phyloP scores from a whole-genome alignment of 2,329 filamentous ascomycete genomes.

The Elsinoe necatrix region DNA sequence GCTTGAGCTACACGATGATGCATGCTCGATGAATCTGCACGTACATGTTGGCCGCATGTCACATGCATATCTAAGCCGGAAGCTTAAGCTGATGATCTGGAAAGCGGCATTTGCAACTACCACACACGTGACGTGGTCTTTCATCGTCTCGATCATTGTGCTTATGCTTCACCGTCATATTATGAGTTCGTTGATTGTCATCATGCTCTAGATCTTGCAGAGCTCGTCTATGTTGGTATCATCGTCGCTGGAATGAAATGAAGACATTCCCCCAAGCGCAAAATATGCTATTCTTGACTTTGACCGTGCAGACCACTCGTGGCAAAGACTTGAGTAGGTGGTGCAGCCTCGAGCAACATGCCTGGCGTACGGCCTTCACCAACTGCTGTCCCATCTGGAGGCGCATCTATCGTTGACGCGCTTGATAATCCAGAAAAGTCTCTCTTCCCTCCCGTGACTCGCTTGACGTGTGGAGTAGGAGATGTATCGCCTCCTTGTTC shows the following conservation, averaged over 20 bases:
- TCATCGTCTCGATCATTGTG: too few species aligned
- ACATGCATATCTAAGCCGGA: too few species aligned
- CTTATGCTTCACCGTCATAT: too few species aligned
- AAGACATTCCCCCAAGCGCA: not conserved
- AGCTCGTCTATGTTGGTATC: conserved; percentile 5
- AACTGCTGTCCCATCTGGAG: not conserved
- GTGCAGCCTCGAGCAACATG: conserved; percentile 1
- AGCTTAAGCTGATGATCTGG: too few species aligned
- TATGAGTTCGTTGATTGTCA: not conserved
- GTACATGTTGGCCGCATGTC: too few species aligned
- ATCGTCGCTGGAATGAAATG: not conserved
- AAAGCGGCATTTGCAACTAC: too few species aligned
- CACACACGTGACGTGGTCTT: too few species aligned
- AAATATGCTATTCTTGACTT: conserved; percentile 1
- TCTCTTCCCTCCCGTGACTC: conserved; percentile 12
- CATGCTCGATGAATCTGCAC: too few species aligned
- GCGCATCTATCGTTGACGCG: conserved; percentile 19
- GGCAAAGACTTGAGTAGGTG: conserved; percentile 4
- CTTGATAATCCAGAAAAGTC: conserved; percentile 19
- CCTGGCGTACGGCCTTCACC: conserved; percentile 1
- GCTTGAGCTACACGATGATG: too few species aligned
- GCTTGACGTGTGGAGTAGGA: conserved; percentile 17
- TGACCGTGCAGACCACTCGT: conserved; percentile 10
- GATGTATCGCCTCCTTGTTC: conserved; percentile 17
- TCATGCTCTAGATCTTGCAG: not conserved